A percentile compares a stretch with the other conserved stretches of the same genome.
Conservation (phyloP, 495 filamentous ascomycete species). For the Neurospora sp. region DNA sequence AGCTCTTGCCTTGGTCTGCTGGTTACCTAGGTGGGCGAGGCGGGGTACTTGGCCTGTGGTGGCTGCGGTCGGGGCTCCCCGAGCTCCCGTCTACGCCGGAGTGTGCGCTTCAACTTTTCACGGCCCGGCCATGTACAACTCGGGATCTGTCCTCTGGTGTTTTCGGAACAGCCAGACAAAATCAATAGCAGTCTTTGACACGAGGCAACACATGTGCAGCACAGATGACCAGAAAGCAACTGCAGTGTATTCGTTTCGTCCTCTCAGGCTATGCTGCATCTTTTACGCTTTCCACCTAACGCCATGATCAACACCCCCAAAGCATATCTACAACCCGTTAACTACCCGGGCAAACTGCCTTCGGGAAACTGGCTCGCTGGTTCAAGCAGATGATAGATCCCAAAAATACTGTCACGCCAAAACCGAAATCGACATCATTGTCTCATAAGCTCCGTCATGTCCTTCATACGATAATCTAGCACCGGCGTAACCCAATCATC, state of each 20-base stretch:
- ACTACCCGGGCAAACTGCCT: background rate
- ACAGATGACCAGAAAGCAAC: background rate
- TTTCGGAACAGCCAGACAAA: background rate
- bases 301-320: background rate
- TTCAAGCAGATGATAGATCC: background rate
- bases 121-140: background rate
- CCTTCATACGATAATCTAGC: conserved; percentile 46
- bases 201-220: background rate
- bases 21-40: background rate
- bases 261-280: background rate
- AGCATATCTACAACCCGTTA: background rate
- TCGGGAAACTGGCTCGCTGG: background rate
- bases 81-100: background rate
- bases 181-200: background rate
- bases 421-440: background rate
- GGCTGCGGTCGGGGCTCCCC: background rate
- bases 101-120: background rate
- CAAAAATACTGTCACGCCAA: background rate
- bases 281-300: background rate
- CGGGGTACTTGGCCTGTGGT: background rate
- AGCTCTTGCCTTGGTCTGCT: background rate
- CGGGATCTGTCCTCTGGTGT: background rate
- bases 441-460: conserved; percentile 42
- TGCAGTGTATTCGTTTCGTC: background rate
- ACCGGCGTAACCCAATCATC: conserved; percentile 49